Base-by-base conservation (phyloP, 176 grass and related monocot species). In the Avena eriantha region DNA sequence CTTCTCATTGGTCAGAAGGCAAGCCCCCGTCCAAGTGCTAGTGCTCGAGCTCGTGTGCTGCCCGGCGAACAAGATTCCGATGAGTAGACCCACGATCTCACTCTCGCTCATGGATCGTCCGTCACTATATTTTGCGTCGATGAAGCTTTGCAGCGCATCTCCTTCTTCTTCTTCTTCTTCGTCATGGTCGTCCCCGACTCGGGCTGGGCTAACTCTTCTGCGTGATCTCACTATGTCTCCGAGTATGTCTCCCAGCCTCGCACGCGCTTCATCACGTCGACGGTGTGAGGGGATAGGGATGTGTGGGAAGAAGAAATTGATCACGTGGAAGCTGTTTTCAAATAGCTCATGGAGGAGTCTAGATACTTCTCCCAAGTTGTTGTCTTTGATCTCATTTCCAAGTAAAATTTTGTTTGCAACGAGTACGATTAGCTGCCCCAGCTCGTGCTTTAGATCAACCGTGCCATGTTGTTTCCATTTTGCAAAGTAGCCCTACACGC, bases 361-460 rank as follows among this genome's bases (percentile, higher is more conserved):
- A 8, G 67, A 70, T 8, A 70, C 67, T 70, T 70, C 34, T 41
- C 35, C 17, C 17, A 70, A n/a, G 16, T 41, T 70, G 0, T 11
- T 41, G 0, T 69, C 66, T 70, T 69, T 69, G 16, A 69, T 69
- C 33, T 69, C 66, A 39, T 69, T 69, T 19, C 66, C 66, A 4
- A 69, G 67, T 19, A 70, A 70, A 34, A 39, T 21, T 41, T 35
- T 70, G 35, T 70, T 70, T 21, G 34, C 17, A 0, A 70, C 41
- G 18, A 39, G 8, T 9, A 41, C 18, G 34, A 70, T 70, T 10
- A 70, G 67, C 17, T 70, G 17, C 18, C 34, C 67, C 67, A 70
- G 17, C 67, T 70, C 67, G 18, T 70, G 67, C 67, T 70, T 70
- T 70, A 70, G 67, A 70, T 70, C 67, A 41, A 70, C 67, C 3